A percentile compares a stretch with the other conserved stretches of the same genome.
phyloP scores from a whole-genome alignment of 768 basidiomycete genomes.

The Pseudohyphozyma bogoriensis region DNA sequence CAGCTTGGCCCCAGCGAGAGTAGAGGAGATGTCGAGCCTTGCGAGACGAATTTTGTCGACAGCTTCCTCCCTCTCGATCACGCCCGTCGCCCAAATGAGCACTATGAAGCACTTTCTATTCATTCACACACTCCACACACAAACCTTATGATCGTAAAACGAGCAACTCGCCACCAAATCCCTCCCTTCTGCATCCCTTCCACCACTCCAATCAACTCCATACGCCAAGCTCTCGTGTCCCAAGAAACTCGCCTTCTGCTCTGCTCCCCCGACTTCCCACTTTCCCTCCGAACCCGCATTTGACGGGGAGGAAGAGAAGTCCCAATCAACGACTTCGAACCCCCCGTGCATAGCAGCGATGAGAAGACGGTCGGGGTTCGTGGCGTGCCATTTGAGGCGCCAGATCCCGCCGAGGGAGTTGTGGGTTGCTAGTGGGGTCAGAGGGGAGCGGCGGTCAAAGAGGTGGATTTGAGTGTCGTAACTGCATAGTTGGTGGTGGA shows the following conservation, averaged over 20 bases:
- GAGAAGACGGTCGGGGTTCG: constrained; percentile 54
- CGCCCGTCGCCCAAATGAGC: too few relatives aligned
- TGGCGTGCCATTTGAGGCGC: constrained; percentile 94
- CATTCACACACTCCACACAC: constrained; percentile 52
- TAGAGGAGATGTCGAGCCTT: too few relatives aligned
- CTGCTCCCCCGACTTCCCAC: constrained; percentile 33
- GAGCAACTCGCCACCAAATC: constrained; percentile 77
- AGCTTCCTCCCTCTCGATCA: too few relatives aligned
- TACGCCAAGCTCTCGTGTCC: constrained; percentile 77
- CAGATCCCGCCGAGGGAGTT: constrained; percentile 86
- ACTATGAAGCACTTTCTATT: too few relatives aligned
- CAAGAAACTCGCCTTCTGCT: constrained; percentile 53
- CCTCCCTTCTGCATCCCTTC: constrained; percentile 30
- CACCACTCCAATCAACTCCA: constrained; percentile 74
- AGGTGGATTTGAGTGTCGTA: constrained; percentile 72
- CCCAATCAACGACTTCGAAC: constrained; percentile 66
- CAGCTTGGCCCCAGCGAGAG: too few relatives aligned
- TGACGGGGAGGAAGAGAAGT: too few relatives aligned
- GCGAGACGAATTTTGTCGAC: too few relatives aligned
- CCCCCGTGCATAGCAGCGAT: constrained; percentile 98
- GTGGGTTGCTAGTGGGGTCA: constrained; percentile 48
- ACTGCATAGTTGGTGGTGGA: too few relatives aligned
- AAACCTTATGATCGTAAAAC: constrained; percentile 83
- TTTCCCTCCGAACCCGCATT: constrained; percentile 28
- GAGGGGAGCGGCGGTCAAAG: constrained; percentile 67